These are phyloP conservation scores for Coemansia sp. DNA, from an alignment of 192 early-diverging fungal species.

Conservation along the genomic window DNA sequence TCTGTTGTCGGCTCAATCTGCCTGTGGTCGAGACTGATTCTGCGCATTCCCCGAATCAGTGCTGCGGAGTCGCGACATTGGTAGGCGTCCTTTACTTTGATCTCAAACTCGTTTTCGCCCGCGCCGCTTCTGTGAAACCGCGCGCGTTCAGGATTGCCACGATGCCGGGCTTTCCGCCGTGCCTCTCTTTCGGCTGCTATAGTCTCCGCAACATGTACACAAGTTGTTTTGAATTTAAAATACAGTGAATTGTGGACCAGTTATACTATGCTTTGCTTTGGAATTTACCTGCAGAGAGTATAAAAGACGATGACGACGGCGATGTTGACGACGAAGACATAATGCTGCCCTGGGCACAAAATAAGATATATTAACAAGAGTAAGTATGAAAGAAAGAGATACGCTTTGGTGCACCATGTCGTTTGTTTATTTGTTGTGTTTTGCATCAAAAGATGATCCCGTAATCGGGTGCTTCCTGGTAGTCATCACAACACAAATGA, in stretches of 20 bases:
- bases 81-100: conserved; percentile 10
- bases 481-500: no score
- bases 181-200: conserved; percentile 28
- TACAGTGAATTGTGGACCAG: background rate
- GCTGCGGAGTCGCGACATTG: background rate
- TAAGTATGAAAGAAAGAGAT: no score
- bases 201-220: background rate
- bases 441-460: no score
- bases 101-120: conserved; percentile 23
- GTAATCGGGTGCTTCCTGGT: no score
- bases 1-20: background rate
- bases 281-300: no score
- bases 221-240: background rate
- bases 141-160: conserved; percentile 44
- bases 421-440: no score
- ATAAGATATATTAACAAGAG: no score
- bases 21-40: conserved; percentile 3
- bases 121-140: conserved; percentile 31
- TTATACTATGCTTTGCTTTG: no score
- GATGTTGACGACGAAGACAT: no score
- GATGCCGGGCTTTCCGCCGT: conserved; percentile 35
- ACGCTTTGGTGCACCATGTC: no score
- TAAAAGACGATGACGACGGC: no score
- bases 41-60: conserved; percentile 8
- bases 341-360: no score